Evolutionary conservation across 306 rosid genomes (phyloP).

Genomic region (Dalbergia cochinchinensis): DNA sequence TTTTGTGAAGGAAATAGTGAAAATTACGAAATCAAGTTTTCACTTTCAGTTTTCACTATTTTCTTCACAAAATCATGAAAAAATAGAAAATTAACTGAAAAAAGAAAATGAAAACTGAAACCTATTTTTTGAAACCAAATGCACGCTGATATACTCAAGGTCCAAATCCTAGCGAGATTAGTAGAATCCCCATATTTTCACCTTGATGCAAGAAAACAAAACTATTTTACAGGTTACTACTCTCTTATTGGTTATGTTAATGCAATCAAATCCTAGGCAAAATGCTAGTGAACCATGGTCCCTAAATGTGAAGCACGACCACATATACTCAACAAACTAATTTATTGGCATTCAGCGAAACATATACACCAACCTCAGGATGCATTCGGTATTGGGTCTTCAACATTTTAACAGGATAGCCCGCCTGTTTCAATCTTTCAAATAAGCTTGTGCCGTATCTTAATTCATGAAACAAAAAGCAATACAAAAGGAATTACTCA

Average conservation of each 20-base stretch:
- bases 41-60: no score
- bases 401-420: conserved; percentile 96
- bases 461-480: conserved; percentile 47
- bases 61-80: no score
- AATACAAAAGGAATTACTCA: conserved; percentile 26
- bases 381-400: conserved; percentile 99
- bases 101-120: no score
- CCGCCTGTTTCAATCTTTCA: conserved; percentile 83
- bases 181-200: conserved; percentile 17
- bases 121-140: no score
- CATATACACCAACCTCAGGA: conserved; percentile 80
- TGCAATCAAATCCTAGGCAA: neutral
- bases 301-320: neutral
- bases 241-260: neutral
- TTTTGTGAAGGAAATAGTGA: no score
- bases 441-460: conserved; percentile 92
- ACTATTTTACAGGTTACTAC: conserved; percentile 13
- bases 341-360: conserved; percentile 20
- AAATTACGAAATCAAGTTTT: no score
- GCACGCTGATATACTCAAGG: neutral
- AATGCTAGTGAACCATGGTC: neutral
- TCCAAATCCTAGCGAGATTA: conserved; percentile 11
- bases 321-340: conserved; percentile 29
- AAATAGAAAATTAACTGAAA: no score
- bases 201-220: neutral